Base-by-base conservation (phyloP, 2,329 filamentous ascomycete genomes). In the Lecanoromycetidae sp. region DNA sequence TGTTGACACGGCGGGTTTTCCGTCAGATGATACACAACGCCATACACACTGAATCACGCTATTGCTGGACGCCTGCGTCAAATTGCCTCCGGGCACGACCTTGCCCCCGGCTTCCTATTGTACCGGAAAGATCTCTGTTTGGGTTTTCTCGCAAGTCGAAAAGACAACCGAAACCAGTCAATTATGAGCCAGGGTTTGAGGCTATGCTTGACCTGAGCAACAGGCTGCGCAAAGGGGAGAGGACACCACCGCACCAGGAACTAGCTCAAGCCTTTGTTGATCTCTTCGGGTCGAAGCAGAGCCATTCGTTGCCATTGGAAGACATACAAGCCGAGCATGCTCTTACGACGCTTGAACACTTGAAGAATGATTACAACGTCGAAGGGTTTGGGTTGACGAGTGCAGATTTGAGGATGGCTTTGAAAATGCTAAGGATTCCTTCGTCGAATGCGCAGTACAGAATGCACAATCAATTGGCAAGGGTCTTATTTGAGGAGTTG, bases 391-490 rank as follows among this genome's bases (percentile, higher is more conserved):
- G 54, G 20, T 57, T 68, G 51, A 62, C 57, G 30, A 60, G 62
- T 45, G 62, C 63, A 30, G 71, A 71, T 51, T 63, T 74, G 47
- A 63, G 62, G 47, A 63, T 60, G 44, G 72, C 72, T 0, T 63
- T 72, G 32, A 63, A 66, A 36, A 66, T 70, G 12, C 60, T 76
- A 8, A 33, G 23, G 23, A 13, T n/a, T 4, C 20, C 35, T 6
- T 17, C 13, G 1, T 30, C 20, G 29, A 20, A 25, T 15, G 27
- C 23, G 9, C 29, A 66, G 23, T 60, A 62, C 2, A 55, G 61
- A 6, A 58, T 71, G 15, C 74, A 78, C 46, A 56, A 76, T 3
- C 63, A 69, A 10, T 62, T 79, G 5, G 67, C 69, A 26, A 67
- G 58, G 44, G 55, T 62, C 4, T 49, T 79, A 2, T 71, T 73